Percentiles rank a stretch among this genome's conserved stretches.
Evolutionary conservation across 1,284 basidiomycete genomes (phyloP).

Genomic region (Singerocomus rubriflavus): DNA sequence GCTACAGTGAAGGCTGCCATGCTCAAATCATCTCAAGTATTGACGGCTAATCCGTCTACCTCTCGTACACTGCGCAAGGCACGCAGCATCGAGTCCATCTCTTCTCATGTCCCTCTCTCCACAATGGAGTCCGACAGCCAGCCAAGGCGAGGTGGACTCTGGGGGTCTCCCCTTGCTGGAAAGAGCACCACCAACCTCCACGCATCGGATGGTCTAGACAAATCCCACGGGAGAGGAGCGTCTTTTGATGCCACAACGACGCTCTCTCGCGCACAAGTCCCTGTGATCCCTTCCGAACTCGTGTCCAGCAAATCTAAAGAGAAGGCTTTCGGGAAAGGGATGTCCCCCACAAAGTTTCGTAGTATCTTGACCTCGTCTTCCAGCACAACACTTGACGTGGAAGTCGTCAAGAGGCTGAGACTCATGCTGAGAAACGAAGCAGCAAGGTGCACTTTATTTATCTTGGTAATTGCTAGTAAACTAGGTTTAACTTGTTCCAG

Average conservation of each 20-base stretch:
- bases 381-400: conserved; percentile 67
- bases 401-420: conserved; percentile 73
- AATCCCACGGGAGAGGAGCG: conserved; percentile 47
- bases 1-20: conserved; percentile 85
- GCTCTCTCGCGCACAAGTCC: conserved; percentile 49
- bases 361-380: conserved; percentile 63
- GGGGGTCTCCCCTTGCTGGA: conserved; percentile 41
- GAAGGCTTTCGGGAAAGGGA: conserved; percentile 49
- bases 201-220: conserved; percentile 13
- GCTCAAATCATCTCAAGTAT: conserved; percentile 77
- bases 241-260: conserved; percentile 51
- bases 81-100: conserved; percentile 68
- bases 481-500: conserved; percentile 35
- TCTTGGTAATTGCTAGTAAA: neutral
- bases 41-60: conserved; percentile 45
- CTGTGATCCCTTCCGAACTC: conserved; percentile 39
- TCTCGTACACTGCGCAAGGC: conserved; percentile 54
- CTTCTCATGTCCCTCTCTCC: conserved; percentile 43
- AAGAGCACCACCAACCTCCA: conserved; percentile 39
- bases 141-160: conserved; percentile 41
- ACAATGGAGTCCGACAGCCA: conserved; percentile 38
- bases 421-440: conserved; percentile 83
- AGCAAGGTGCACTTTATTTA: conserved; percentile 52
- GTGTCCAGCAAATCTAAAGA: conserved; percentile 41
- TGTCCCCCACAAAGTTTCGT: conserved; percentile 62